These are phyloP conservation scores for Zopfia rhizophila DNA, from an alignment of 2,329 filamentous ascomycete genomes.

Conservation along the genomic window DNA sequence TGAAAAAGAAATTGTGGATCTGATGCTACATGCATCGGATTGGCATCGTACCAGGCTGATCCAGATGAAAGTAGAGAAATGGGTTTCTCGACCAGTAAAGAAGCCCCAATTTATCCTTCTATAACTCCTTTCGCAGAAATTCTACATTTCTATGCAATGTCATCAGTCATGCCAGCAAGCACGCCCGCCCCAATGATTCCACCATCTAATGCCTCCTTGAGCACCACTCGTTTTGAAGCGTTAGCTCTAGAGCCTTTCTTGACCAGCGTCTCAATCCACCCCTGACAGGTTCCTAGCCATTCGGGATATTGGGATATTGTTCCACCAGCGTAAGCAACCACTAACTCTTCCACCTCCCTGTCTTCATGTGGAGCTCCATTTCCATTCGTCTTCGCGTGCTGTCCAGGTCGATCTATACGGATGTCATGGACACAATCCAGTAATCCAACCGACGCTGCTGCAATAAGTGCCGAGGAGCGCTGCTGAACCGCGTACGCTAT, in stretches of 20 bases:
- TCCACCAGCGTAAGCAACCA: conserved; percentile 82
- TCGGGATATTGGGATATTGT: conserved; percentile 84
- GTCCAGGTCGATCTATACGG: conserved; percentile 39
- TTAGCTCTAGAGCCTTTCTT: conserved; percentile 54
- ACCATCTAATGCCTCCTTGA: conserved; percentile 64
- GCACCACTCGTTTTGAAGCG: conserved; percentile 58
- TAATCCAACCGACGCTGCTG: conserved; percentile 76
- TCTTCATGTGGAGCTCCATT: conserved; percentile 21
- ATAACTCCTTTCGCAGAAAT: conserved; percentile 4
- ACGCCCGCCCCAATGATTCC: conserved; percentile 68
- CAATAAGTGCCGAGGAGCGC: conserved; percentile 78
- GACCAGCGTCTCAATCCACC: conserved; percentile 69
- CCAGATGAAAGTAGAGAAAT: no score
- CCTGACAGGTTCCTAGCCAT: conserved; percentile 75
- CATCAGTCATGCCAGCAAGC: conserved; percentile 58
- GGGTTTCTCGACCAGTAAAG: no score
- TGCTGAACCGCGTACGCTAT: conserved; percentile 77
- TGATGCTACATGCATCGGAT: no score
- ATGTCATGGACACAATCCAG: conserved; percentile 76
- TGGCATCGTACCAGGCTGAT: no score
- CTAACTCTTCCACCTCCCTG: conserved; percentile 66
- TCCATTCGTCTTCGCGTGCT: conserved; percentile 29
- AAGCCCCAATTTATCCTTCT: not conserved
- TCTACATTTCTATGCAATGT: conserved; percentile 30
- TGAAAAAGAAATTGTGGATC: no score